These are phyloP conservation scores for Backusella westeae DNA, from an alignment of 192 early-diverging fungal species.

Conservation along the genomic window DNA sequence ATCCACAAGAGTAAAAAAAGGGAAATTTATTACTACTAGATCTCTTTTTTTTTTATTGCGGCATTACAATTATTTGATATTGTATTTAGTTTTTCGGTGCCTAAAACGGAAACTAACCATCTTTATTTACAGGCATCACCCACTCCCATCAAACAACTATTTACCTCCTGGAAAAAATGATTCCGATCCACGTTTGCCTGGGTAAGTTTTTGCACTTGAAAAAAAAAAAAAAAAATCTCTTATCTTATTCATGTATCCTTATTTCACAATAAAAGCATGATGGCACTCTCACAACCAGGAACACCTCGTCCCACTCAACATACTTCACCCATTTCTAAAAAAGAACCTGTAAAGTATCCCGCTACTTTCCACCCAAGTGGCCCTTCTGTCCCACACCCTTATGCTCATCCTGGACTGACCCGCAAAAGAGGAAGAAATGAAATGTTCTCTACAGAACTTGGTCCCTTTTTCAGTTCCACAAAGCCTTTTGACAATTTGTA, in stretches of 20 bases:
- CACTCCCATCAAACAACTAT: slow-evolving; percentile 13
- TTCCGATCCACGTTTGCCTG: slow-evolving; percentile 30
- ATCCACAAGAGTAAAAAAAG: background rate
- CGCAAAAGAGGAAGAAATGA: slow-evolving; percentile 42
- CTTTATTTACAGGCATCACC: slow-evolving; percentile 11
- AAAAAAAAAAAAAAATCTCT: background rate
- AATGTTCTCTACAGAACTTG: slow-evolving; percentile 47
- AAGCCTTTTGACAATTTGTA: slow-evolving; percentile 61
- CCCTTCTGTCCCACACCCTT: slow-evolving; percentile 15
- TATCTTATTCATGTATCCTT: background rate
- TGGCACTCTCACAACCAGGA: slow-evolving; percentile 24
- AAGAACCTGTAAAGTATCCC: background rate
- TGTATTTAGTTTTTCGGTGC: slow-evolving; percentile 5
- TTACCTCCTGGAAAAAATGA: slow-evolving; percentile 10
- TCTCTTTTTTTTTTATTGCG: slow-evolving; percentile 4
- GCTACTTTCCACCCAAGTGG: background rate
- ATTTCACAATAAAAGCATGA: slow-evolving; percentile 22
- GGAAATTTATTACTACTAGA: background rate
- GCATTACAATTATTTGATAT: slow-evolving; percentile 6
- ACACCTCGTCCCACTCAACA: slow-evolving; percentile 22
- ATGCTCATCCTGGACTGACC: slow-evolving; percentile 10
- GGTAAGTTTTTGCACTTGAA: slow-evolving; percentile 9
- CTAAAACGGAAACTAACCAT: slow-evolving; percentile 17
- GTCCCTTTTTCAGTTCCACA: slow-evolving; percentile 71
- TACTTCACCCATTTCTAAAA: slow-evolving; percentile 11